Base-by-base conservation (phyloP, 2,329 filamentous ascomycete species). In the Colletotrichum sp. region DNA sequence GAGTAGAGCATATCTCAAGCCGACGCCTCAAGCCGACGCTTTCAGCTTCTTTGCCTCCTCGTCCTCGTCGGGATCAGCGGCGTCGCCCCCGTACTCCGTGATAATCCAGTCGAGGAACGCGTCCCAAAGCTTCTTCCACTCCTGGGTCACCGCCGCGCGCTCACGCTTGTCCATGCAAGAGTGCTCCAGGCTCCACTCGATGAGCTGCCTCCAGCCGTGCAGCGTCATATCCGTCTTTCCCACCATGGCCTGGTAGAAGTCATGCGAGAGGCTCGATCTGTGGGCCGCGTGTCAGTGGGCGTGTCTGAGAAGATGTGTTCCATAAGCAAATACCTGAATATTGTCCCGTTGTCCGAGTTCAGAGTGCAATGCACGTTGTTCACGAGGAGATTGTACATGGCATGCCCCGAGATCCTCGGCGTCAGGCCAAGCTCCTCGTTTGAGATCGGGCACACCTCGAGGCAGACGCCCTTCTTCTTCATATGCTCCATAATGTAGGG, bases 381-480 rank as follows among this genome's bases (percentile, higher is more conserved):
- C n/a, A 93, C 93, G 69, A 95, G 85, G 29, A 95, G 84, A 74
- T 88, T 86, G 51, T 94, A 94, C 80, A 93, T 90, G 18, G 91
- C 84, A 78, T 95, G 93, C 15, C 93, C 91, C 47, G 88, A 87
- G 70, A 92, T 88, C 59, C 90, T 88, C 11, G 91, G 88, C 65
- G 92, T 93, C 21, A 95, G 86, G 38, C 93, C 93, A 21, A 95
- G 83, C 1, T 95, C 86, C 84, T 95, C 93, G 78, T 95, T 95
- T 1, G 93, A 95, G 64, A 95, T 94, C 1, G 93, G 93, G 77
- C 93, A 95, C 2, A 94, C 84, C 83, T 95, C 93, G n/a, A 95
- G 86, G 76, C 93, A 94, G 38, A 95, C 89, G 12, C 87, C 86
- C n/a, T 86, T 85, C 72, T 86, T 82, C 81, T 90, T 91, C 88